Conservation (phyloP, 2,329 filamentous ascomycete genomes). For the Elsinoe batatas region DNA sequence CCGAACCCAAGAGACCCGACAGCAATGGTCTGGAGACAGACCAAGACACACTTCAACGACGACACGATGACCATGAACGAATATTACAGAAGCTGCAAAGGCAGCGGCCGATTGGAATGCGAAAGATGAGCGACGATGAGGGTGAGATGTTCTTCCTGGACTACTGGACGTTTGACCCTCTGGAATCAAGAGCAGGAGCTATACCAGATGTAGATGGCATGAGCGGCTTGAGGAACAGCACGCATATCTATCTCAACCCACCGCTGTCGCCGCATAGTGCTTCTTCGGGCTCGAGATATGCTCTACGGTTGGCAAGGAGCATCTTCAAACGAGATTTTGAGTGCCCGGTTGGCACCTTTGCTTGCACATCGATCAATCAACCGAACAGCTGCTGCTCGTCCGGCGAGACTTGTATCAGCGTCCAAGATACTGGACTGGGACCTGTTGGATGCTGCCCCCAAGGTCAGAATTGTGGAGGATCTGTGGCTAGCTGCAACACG, state of each 20-base stretch:
- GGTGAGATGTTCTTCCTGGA: conserved; percentile 65
- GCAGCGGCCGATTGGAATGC: conserved; percentile 51
- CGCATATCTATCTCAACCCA: neutral
- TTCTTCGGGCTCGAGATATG: conserved; percentile 13
- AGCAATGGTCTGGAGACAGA: neutral
- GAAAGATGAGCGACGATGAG: conserved; percentile 61
- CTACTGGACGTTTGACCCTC: conserved; percentile 45
- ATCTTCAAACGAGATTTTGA: conserved; percentile 47
- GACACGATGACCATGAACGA: conserved; percentile 1
- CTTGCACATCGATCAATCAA: conserved; percentile 54
- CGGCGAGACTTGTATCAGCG: conserved; percentile 56
- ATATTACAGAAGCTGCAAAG: conserved; percentile 13
- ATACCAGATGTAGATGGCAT: neutral
- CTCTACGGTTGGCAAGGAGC: conserved; percentile 21
- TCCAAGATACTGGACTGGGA: conserved; percentile 53
- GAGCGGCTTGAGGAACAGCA: neutral
- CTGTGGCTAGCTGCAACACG: conserved; percentile 50
- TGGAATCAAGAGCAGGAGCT: conserved; percentile 14
- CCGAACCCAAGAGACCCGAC: neutral
- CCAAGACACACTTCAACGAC: neutral
- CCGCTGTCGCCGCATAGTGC: conserved; percentile 8
- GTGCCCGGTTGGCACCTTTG: conserved; percentile 57
- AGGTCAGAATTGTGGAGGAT: conserved; percentile 53
- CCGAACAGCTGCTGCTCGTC: conserved; percentile 63
- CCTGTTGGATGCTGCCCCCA: conserved; percentile 66